phyloP scores from a whole-genome alignment of 2,329 filamentous ascomycete species.

The Cytospora chrysosperma region DNA sequence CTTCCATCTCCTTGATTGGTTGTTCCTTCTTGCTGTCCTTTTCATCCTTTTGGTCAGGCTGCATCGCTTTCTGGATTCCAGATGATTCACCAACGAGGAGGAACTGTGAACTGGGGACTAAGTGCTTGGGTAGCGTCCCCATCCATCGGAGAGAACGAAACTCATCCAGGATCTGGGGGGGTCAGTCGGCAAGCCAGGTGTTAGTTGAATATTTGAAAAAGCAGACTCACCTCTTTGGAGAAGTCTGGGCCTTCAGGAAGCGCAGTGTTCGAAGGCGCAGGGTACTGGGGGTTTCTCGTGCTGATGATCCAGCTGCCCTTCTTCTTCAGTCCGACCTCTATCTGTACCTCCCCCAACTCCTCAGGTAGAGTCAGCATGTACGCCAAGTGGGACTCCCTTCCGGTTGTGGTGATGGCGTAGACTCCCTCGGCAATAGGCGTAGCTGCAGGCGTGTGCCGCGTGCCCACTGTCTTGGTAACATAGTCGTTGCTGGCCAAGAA shows the following conservation, averaged over 20 bases:
- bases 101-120: conserved; percentile 74
- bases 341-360: conserved; percentile 69
- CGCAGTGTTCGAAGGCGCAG: conserved; percentile 61
- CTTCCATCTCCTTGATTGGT: conserved; percentile 69
- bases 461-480: conserved; percentile 72
- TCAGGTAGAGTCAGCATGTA: conserved; percentile 77
- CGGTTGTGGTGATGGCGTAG: conserved; percentile 75
- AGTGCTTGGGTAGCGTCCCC: conserved; percentile 68
- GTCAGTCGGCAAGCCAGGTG: neutral
- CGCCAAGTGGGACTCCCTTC: conserved; percentile 70
- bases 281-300: conserved; percentile 74
- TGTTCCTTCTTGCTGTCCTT: conserved; percentile 59
- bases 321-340: conserved; percentile 67
- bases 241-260: conserved; percentile 68
- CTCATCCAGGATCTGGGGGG: conserved; percentile 61
- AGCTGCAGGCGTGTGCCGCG: conserved; percentile 65
- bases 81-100: conserved; percentile 73
- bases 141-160: conserved; percentile 75
- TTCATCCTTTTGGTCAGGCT: conserved; percentile 54
- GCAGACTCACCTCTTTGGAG: conserved; percentile 60
- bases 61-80: conserved; percentile 55
- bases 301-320: conserved; percentile 77
- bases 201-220: neutral
- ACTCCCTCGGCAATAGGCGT: conserved; percentile 81
- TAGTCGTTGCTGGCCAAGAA: conserved; percentile 70